These are phyloP conservation scores for Colletotrichum sp. DNA, from an alignment of 2,329 filamentous ascomycete species.

Conservation along the genomic window DNA sequence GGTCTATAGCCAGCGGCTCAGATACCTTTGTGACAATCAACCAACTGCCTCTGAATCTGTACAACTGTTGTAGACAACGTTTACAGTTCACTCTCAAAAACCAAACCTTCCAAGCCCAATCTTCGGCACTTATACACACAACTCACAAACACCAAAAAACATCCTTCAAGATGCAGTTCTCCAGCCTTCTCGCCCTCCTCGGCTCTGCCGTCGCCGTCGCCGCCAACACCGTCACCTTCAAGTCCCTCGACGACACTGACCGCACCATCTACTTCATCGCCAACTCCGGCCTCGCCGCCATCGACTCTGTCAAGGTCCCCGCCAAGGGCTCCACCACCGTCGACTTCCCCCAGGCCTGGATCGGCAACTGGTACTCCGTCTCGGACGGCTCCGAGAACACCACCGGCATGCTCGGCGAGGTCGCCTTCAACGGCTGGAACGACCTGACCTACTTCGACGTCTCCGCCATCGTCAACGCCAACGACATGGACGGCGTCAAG, in stretches of 20 bases:
- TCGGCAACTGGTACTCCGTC: constrained; percentile 57
- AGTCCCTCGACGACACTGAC: constrained; percentile 57
- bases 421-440: constrained; percentile 52
- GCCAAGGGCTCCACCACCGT: constrained; percentile 44
- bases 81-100: constrained; percentile 7
- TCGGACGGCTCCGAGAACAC: constrained; percentile 44
- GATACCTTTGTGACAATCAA: neutral
- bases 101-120: constrained; percentile 16
- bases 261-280: constrained; percentile 58
- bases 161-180: constrained; percentile 59
- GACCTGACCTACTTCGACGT: constrained; percentile 62
- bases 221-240: constrained; percentile 58
- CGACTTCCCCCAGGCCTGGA: constrained; percentile 47
- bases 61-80: constrained; percentile 17
- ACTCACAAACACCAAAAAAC: neutral
- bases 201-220: constrained; percentile 44
- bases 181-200: constrained; percentile 46
- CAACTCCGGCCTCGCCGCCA: constrained; percentile 37
- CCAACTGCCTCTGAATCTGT: neutral
- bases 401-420: constrained; percentile 59
- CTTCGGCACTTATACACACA: constrained; percentile 12
- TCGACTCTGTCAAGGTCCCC: constrained; percentile 44
- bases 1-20: constrained; percentile 11
- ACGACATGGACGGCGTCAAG: constrained; percentile 57
- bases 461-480: constrained; percentile 60